Percentiles rank a stretch among this genome's conserved stretches.
Conservation (phyloP, 768 basidiomycete species). For the Serendipita sp. region DNA sequence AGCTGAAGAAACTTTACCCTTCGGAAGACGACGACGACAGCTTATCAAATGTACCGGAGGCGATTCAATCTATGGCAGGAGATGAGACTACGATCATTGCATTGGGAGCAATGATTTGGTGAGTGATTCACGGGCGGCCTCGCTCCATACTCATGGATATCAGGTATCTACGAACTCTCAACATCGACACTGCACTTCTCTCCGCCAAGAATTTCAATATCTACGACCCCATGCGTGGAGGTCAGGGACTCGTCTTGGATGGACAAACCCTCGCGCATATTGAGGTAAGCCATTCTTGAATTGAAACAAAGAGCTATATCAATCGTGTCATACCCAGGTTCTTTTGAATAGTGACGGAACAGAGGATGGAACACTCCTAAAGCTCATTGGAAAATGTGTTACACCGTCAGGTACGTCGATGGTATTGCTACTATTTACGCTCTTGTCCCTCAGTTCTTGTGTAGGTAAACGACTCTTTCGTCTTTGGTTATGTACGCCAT, state of each 20-base stretch:
- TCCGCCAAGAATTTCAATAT: constrained; percentile 96
- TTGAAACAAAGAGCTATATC: neutral
- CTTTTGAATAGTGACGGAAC: constrained; percentile 88
- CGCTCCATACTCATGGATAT: neutral
- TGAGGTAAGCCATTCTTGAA: constrained; percentile 39
- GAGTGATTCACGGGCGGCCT: constrained; percentile 14
- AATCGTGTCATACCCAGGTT: constrained; percentile 32
- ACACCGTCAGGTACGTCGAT: constrained; percentile 70
- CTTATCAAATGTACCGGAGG: constrained; percentile 36
- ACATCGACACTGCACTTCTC: constrained; percentile 89
- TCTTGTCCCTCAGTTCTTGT: neutral
- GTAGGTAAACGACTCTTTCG: constrained; percentile 88
- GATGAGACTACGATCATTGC: constrained; percentile 62
- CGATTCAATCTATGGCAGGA: constrained; percentile 57
- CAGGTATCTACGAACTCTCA: constrained; percentile 80
- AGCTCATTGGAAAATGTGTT: constrained; percentile 64
- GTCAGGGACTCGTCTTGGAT: constrained; percentile 65
- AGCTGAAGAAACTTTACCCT: constrained; percentile 53
- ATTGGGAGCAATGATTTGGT: constrained; percentile 87
- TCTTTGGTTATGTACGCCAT: constrained; percentile 89
- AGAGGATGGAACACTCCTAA: constrained; percentile 75
- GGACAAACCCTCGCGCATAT: constrained; percentile 92
- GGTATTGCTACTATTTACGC: neutral
- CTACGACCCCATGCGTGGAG: constrained; percentile 87
- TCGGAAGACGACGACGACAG: constrained; percentile 21